Evolutionary conservation across 352 stramenopile species (phyloP), one percentile per base, ranked within the genome.

Genomic region (Phytophthora hibernalis): DNA sequence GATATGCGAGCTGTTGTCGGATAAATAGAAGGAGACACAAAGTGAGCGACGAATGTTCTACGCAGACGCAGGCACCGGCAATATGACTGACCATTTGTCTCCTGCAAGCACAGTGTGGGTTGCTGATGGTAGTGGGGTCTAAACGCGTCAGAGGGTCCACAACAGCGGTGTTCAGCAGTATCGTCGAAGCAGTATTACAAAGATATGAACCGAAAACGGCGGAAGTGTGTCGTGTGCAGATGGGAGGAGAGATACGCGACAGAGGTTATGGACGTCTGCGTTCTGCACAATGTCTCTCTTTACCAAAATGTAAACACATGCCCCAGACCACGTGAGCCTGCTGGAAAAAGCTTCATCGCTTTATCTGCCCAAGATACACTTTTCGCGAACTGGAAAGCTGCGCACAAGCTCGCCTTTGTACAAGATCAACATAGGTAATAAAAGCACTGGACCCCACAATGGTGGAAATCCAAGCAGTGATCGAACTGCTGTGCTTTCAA

Each of bases 341-440:
- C 31, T 37, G 31, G 31, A 8, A 37, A 13, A 37, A 37, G 12
- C 12, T 15, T 8, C 31, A 37, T 13, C 31, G 31, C 8, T 37
- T 13, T 37, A 37, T 37, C 31, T 37, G 9, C 31, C 5, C 9
- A 10, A 37, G 9, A 37, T 13, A 37, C 31, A 15, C 11, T 37
- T 37, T 8, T 37, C 31, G 11, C 8, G 31, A 15, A 37, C 8
- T 15, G 31, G 31, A 10, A 37, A 37, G 8, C 2, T 37, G 31
- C 31, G 31, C 31, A 37, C 31, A 10, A 13, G 31, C 11, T 37
- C 31, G 31, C 31, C 61, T 15, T 64, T 84, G 20, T 45, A 72
- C 21, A 52, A 83, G 37, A 47, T 87, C 31, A 40, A 60, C 44
- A 28, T 28, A 6, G 24, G 24, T 28, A 28, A 28, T 28, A 5